phyloP scores from a whole-genome alignment of 306 rosid species.

The Myrica gale region DNA sequence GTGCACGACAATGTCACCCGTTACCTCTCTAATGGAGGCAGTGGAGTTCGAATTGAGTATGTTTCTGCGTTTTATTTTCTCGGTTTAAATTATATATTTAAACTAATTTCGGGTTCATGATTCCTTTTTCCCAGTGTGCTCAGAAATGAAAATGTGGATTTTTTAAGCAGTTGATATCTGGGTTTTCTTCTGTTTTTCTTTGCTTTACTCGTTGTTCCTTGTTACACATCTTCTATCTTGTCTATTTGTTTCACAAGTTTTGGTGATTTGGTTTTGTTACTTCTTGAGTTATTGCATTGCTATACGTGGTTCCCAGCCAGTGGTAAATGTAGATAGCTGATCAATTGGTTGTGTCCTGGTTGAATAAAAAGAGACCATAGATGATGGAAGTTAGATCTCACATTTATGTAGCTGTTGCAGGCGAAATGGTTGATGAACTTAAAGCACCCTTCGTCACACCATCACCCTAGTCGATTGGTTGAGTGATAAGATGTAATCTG shows the following conservation, averaged over 20 bases:
- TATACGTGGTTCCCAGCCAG: background rate
- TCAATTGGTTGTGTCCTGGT: background rate
- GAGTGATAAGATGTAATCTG: background rate
- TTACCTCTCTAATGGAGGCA: conserved; percentile 55
- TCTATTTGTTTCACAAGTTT: background rate
- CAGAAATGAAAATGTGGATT: background rate
- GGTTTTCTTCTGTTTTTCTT: too few species aligned
- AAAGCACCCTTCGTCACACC: background rate
- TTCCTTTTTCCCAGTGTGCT: background rate
- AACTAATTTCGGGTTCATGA: background rate
- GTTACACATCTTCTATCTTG: background rate
- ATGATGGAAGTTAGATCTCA: background rate
- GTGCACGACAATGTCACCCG: conserved; percentile 94
- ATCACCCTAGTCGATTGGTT: background rate
- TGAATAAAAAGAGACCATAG: background rate
- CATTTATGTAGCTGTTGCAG: background rate
- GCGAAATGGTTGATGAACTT: background rate
- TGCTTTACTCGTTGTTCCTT: background rate
- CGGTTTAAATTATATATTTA: conserved; percentile 14
- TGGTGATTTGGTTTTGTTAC: conserved; percentile 11
- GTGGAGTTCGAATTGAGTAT: conserved; percentile 68
- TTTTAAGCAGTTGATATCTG: background rate
- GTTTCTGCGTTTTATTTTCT: background rate
- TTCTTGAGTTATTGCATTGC: background rate
- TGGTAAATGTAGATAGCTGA: background rate